These are phyloP conservation scores for Achaetomiella virescens DNA, from an alignment of 495 filamentous ascomycete genomes.

Conservation along the genomic window DNA sequence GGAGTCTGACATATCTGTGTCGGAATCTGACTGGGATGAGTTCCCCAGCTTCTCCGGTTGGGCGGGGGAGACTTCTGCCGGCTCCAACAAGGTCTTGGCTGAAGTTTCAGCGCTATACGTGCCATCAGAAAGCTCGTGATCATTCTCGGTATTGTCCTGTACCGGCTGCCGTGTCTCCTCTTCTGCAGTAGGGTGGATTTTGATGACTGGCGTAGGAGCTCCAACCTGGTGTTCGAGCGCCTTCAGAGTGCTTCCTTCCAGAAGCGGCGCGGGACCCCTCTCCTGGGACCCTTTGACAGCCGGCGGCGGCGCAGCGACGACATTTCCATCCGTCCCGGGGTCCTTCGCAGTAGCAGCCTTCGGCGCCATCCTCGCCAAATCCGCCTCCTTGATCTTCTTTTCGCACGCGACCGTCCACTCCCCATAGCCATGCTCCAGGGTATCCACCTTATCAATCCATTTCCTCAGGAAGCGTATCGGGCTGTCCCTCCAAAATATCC, in stretches of 20 bases:
- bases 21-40: background rate
- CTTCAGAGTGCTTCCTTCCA: background rate
- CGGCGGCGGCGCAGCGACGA: background rate
- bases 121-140: background rate
- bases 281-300: background rate
- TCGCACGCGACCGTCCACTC: constrained; percentile 58
- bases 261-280: background rate
- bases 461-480: constrained; percentile 76
- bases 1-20: constrained; percentile 18
- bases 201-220: constrained; percentile 12
- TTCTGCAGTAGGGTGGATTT: constrained; percentile 17
- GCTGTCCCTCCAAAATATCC: constrained; percentile 72
- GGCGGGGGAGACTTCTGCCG: background rate
- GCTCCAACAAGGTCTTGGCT: too few relatives aligned
- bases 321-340: background rate
- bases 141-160: background rate
- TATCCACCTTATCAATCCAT: constrained; percentile 84
- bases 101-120: background rate
- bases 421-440: constrained; percentile 70
- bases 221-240: background rate
- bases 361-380: constrained; percentile 20
- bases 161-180: background rate
- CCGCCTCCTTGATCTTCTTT: constrained; percentile 31
- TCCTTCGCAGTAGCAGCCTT: background rate
- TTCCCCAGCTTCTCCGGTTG: background rate